phyloP scores from a whole-genome alignment of 352 stramenopile species.

The Globisporangium parvum region DNA sequence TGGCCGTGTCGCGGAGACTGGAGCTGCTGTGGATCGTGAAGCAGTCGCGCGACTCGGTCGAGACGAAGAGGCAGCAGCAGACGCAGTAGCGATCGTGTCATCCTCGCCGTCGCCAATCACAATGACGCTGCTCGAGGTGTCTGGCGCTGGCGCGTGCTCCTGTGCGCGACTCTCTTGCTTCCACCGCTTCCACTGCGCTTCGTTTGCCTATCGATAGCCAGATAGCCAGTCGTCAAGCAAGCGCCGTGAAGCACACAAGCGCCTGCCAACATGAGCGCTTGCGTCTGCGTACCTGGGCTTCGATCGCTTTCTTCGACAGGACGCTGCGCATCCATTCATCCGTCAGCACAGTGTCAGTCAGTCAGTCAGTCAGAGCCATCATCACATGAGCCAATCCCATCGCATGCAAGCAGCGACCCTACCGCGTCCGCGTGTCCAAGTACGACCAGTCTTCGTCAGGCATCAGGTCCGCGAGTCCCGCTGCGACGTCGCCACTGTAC shows the following conservation, averaged over 20 bases:
- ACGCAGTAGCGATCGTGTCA: neutral
- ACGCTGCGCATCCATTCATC: slow-evolving; percentile 19
- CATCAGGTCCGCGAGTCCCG: slow-evolving; percentile 53
- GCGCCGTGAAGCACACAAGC: too few species aligned
- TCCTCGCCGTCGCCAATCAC: neutral
- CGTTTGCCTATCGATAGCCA: slow-evolving; percentile 36
- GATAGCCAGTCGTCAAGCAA: too few species aligned
- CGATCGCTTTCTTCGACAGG: slow-evolving; percentile 73
- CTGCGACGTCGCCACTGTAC: slow-evolving; percentile 68
- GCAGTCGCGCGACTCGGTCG: neutral
- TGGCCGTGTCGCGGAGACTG: neutral
- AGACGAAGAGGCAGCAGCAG: neutral
- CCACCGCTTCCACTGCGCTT: slow-evolving; percentile 63
- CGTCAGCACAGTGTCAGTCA: neutral
- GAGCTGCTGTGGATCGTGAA: neutral
- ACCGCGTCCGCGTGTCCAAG: slow-evolving; percentile 68
- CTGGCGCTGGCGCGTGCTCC: neutral
- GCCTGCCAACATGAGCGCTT: too few species aligned
- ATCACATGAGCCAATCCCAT: neutral
- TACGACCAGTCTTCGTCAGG: slow-evolving; percentile 84
- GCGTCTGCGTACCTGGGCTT: slow-evolving; percentile 46
- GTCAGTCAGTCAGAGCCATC: too few species aligned
- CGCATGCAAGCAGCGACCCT: neutral
- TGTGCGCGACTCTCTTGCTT: slow-evolving; percentile 27
- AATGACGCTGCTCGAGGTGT: neutral